Conservation (phyloP, 2,329 filamentous ascomycete species). For the Nothophaeocryptopus gaeumannii region DNA sequence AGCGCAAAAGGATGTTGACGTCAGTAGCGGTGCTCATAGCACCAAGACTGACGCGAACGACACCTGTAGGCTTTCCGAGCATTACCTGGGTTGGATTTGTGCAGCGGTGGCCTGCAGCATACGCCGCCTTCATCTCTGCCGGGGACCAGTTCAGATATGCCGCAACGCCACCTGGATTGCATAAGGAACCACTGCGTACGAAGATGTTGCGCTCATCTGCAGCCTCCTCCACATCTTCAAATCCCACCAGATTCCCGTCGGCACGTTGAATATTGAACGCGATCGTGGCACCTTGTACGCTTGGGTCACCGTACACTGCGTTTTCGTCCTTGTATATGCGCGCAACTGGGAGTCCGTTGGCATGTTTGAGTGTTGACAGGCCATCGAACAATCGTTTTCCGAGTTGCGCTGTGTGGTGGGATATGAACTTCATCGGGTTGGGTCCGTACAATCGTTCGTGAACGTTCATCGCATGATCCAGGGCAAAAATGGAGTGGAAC, state of each 20-base stretch:
- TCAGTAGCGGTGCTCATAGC: constrained; percentile 60
- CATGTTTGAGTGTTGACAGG: constrained; percentile 51
- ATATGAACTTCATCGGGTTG: constrained; percentile 58
- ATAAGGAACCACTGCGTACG: constrained; percentile 58
- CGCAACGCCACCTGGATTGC: constrained; percentile 54
- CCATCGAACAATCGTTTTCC: constrained; percentile 49
- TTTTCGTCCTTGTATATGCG: constrained; percentile 55
- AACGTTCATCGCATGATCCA: constrained; percentile 58
- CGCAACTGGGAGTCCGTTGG: constrained; percentile 52
- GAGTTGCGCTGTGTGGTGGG: constrained; percentile 57
- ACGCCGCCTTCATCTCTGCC: constrained; percentile 55
- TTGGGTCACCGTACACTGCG: constrained; percentile 51
- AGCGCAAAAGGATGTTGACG: constrained; percentile 59
- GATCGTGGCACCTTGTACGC: constrained; percentile 59
- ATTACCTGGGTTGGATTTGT: constrained; percentile 54
- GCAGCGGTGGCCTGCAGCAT: constrained; percentile 58
- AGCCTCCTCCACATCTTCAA: constrained; percentile 57
- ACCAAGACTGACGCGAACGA: constrained; percentile 60
- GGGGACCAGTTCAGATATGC: constrained; percentile 50
- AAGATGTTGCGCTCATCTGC: constrained; percentile 58
- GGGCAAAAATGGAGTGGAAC: constrained; percentile 63
- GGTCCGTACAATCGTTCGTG: constrained; percentile 57
- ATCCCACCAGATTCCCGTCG: constrained; percentile 55
- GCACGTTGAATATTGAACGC: constrained; percentile 61
- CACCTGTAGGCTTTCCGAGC: constrained; percentile 56